These are phyloP conservation scores for Mycena maculata DNA, from an alignment of 768 basidiomycete genomes.

Conservation along the genomic window DNA sequence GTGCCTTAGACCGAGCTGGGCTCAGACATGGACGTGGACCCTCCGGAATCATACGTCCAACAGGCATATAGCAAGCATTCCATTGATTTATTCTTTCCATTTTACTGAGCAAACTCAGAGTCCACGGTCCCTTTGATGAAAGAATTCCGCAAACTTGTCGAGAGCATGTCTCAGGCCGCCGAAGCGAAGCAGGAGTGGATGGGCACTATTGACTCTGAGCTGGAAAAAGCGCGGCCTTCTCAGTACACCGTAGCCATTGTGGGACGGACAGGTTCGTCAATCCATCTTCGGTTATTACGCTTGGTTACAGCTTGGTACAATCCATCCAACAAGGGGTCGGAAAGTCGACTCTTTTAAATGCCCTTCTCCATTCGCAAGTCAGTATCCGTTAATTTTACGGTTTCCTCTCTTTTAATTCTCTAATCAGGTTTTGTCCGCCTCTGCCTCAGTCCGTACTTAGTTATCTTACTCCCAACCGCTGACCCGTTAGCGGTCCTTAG, in stretches of 20 bases:
- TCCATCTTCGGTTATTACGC: neutral
- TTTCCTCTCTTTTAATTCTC: no score
- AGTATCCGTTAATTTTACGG: no score
- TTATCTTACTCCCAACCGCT: neutral
- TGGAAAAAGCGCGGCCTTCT: neutral
- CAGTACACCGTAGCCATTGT: constrained; percentile 29
- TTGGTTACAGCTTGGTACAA: neutral
- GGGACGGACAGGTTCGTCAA: constrained; percentile 30
- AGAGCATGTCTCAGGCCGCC: neutral
- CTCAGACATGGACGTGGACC: constrained; percentile 6
- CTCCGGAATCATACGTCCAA: neutral
- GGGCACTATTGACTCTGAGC: neutral
- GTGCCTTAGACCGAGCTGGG: constrained; percentile 8
- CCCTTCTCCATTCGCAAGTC: constrained; percentile 26
- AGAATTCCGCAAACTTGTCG: neutral
- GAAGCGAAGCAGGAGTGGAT: neutral
- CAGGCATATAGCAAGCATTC: constrained; percentile 9
- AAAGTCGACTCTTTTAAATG: constrained; percentile 32
- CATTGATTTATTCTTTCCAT: neutral
- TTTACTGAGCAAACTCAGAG: neutral
- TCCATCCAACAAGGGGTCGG: constrained; percentile 18
- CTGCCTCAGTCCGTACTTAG: constrained; percentile 25
- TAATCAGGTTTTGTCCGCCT: constrained; percentile 25
- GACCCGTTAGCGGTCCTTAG: constrained; percentile 1
- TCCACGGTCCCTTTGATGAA: constrained; percentile 8